Evolutionary conservation across 495 filamentous ascomycete species (phyloP).

Genomic region (Hypomontagnella submonticulosa): DNA sequence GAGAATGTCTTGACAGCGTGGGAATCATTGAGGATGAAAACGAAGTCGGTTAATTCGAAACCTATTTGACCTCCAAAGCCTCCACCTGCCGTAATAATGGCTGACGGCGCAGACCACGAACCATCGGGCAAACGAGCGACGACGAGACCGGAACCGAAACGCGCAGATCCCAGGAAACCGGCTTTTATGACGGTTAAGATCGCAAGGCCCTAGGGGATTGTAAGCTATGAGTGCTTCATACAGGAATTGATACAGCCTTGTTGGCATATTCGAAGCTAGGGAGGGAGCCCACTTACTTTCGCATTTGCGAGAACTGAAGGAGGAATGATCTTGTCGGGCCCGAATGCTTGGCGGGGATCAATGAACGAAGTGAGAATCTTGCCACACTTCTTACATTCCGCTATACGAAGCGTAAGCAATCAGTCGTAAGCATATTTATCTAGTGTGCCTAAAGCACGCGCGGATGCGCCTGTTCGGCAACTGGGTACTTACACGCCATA

Average conservation of each 20-base stretch:
- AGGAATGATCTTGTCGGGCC: constrained; percentile 97
- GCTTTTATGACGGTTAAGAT: constrained; percentile 96
- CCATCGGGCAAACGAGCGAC: constrained; percentile 93
- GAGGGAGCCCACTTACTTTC: constrained; percentile 70
- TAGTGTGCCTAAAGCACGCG: background rate
- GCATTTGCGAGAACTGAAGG: constrained; percentile 88
- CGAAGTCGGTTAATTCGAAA: constrained; percentile 97
- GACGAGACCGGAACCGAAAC: constrained; percentile 93
- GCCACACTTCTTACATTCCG: constrained; percentile 89
- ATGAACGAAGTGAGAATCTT: constrained; percentile 96
- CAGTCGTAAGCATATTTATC: constrained; percentile 5
- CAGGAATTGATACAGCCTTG: background rate
- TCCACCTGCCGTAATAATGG: constrained; percentile 88
- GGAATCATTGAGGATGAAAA: constrained; percentile 97
- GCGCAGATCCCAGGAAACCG: constrained; percentile 91
- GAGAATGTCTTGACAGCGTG: constrained; percentile 94
- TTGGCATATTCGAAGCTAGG: constrained; percentile 1
- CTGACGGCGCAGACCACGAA: constrained; percentile 92
- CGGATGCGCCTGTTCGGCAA: constrained; percentile 15
- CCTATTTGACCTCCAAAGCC: constrained; percentile 98
- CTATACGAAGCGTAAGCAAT: constrained; percentile 53
- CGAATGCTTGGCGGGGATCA: constrained; percentile 92
- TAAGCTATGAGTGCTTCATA: constrained; percentile 28
- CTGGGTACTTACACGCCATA: constrained; percentile 63
- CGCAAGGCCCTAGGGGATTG: constrained; percentile 77